These are phyloP conservation scores for Neurospora sp. DNA, from an alignment of 495 filamentous ascomycete genomes.

Conservation along the genomic window DNA sequence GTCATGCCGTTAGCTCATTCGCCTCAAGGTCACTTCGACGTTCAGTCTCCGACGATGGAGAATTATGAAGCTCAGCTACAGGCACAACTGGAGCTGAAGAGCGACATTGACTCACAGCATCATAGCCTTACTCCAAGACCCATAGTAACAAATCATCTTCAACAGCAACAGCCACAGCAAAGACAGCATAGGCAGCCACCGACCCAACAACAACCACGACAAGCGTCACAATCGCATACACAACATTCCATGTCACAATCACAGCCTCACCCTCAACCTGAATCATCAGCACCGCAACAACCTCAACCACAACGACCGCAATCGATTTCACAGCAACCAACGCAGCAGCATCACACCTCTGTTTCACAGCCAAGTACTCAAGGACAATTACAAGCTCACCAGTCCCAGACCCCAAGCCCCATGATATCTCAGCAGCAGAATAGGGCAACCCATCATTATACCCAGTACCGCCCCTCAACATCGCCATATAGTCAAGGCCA, in stretches of 20 bases:
- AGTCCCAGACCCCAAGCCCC: constrained; percentile 9
- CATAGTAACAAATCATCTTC: constrained; percentile 8
- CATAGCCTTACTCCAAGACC: constrained; percentile 2
- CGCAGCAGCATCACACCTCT: not conserved
- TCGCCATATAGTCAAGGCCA: constrained; percentile 11
- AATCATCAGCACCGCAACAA: constrained; percentile 13
- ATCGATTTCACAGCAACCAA: not conserved
- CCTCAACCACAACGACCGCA: constrained; percentile 16
- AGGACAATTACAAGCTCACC: not conserved
- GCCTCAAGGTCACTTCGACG: constrained; percentile 16
- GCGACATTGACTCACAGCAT: constrained; percentile 10
- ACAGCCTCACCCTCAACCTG: constrained; percentile 9
- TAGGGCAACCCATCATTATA: constrained; percentile 11
- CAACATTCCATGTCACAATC: constrained; percentile 12
- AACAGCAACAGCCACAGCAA: constrained; percentile 15
- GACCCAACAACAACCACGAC: constrained; percentile 6
- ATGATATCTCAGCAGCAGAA: constrained; percentile 9
- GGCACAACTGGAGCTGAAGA: constrained; percentile 20
- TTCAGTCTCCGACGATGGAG: constrained; percentile 24
- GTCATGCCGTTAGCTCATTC: constrained; percentile 12
- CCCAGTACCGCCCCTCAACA: constrained; percentile 12
- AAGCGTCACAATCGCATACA: constrained; percentile 6
- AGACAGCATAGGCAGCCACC: constrained; percentile 17
- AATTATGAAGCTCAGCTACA: constrained; percentile 24
- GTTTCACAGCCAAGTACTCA: not conserved